Evolutionary conservation across 1,139 yeast genomes (phyloP).

Genomic region (Torulaspora pretoriensis): DNA sequence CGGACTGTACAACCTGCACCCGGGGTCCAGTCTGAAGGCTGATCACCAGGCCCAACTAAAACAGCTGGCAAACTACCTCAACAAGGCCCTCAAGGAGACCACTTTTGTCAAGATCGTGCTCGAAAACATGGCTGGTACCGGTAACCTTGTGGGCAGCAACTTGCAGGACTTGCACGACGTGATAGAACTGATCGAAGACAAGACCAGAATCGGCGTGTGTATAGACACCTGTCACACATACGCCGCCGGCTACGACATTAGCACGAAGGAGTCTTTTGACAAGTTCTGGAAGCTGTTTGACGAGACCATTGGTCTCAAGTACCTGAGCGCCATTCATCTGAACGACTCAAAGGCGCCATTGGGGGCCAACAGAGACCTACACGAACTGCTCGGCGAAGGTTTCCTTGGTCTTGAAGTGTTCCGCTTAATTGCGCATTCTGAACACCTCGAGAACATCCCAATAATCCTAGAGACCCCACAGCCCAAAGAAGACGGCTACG

Average conservation of each 20-base stretch:
- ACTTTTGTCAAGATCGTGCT: conserved; percentile 77
- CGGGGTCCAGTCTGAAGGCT: conserved; percentile 82
- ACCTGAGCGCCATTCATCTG: conserved; percentile 74
- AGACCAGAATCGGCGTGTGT: conserved; percentile 85
- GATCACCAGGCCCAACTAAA: conserved; percentile 62
- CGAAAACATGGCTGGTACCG: conserved; percentile 98
- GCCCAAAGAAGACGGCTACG: conserved; percentile 61
- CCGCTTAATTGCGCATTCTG: conserved; percentile 64
- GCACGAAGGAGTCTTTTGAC: conserved; percentile 52
- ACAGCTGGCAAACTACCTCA: conserved; percentile 72
- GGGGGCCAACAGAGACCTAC: conserved; percentile 86
- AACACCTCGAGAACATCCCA: conserved; percentile 62
- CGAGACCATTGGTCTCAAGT: conserved; percentile 63
- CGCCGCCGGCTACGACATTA: conserved; percentile 92
- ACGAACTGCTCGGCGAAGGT: conserved; percentile 85
- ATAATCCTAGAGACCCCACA: conserved; percentile 88
- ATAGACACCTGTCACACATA: conserved; percentile 92
- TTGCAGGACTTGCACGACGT: conserved; percentile 72
- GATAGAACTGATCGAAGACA: conserved; percentile 70
- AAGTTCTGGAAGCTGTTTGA: conserved; percentile 76
- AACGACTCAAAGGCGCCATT: conserved; percentile 94
- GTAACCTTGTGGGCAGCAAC: conserved; percentile 79
- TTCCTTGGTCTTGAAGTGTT: conserved; percentile 84
- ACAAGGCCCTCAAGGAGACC: conserved; percentile 71
- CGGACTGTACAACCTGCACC: conserved; percentile 89